A percentile compares a stretch with the other conserved stretches of the same genome.
Evolutionary conservation across 768 basidiomycete species (phyloP).

Genomic region (Mycena floridula): DNA sequence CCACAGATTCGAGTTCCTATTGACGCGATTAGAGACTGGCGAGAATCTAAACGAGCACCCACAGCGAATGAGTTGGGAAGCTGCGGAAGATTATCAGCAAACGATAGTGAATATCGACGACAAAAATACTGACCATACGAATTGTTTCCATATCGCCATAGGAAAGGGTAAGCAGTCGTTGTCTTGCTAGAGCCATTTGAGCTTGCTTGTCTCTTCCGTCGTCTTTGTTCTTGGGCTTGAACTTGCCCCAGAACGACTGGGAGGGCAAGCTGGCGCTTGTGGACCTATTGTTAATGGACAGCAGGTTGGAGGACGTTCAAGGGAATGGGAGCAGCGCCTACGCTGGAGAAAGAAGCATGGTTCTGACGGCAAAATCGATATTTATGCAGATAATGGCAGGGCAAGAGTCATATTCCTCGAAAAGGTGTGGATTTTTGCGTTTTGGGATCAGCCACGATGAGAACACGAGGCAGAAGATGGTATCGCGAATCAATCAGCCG

Average conservation of each 20-base stretch:
- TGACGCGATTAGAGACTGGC: neutral
- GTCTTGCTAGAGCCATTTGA: constrained; percentile 66
- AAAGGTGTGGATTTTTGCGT: constrained; percentile 22
- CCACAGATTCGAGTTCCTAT: constrained; percentile 76
- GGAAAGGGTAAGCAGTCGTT: constrained; percentile 74
- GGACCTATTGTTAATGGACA: constrained; percentile 44
- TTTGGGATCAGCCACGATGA: constrained; percentile 48
- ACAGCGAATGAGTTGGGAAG: constrained; percentile 66
- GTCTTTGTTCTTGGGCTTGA: constrained; percentile 71
- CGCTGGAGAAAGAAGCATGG: constrained; percentile 82
- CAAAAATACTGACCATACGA: constrained; percentile 42
- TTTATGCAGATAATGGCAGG: constrained; percentile 10
- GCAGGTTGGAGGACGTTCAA: constrained; percentile 22
- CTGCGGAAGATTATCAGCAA: constrained; percentile 27
- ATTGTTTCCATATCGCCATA: constrained; percentile 87
- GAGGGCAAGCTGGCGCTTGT: constrained; percentile 56
- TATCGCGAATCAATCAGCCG: constrained; percentile 4
- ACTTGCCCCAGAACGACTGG: constrained; percentile 55
- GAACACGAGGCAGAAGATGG: constrained; percentile 52
- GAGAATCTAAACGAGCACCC: constrained; percentile 17
- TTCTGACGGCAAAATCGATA: constrained; percentile 13
- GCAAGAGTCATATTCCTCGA: constrained; percentile 20
- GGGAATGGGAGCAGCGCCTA: constrained; percentile 34
- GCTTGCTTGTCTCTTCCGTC: constrained; percentile 49
- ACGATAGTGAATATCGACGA: constrained; percentile 6